Conservation (phyloP, 2,329 filamentous ascomycete genomes). For the Beauveria sp. region DNA sequence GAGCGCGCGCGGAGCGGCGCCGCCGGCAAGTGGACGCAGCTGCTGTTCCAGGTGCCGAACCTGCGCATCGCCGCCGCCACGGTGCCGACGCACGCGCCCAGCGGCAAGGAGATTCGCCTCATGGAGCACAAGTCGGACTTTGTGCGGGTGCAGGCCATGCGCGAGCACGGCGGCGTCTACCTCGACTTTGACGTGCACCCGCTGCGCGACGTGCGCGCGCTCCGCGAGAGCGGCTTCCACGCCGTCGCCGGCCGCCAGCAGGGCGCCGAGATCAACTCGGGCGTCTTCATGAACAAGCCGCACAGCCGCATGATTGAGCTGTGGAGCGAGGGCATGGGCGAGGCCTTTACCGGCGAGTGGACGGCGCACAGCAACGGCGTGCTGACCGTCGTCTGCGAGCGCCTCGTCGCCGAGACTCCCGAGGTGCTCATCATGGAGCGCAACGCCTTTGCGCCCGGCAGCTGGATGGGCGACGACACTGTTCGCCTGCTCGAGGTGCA, state of each 20-base stretch:
- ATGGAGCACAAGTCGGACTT: constrained; percentile 20
- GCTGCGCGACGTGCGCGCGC: constrained; percentile 9
- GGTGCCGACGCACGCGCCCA: constrained; percentile 12
- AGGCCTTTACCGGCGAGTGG: constrained; percentile 18
- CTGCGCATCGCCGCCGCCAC: constrained; percentile 2
- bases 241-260: constrained; percentile 12
- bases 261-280: constrained; percentile 12
- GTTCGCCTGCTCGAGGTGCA: constrained; percentile 9
- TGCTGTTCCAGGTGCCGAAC: constrained; percentile 15
- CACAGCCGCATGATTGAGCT: background rate
- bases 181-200: constrained; percentile 14
- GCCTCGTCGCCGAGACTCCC: constrained; percentile 27
- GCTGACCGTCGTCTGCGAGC: constrained; percentile 31
- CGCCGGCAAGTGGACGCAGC: constrained; percentile 16
- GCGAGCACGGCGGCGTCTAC: constrained; percentile 13
- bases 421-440: constrained; percentile 18
- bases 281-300: constrained; percentile 11
- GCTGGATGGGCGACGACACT: constrained; percentile 11
- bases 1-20: background rate
- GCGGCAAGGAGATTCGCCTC: constrained; percentile 11
- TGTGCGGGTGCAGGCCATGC: constrained; percentile 15
- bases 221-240: constrained; percentile 14
- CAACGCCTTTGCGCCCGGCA: constrained; percentile 15
- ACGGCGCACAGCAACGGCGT: constrained; percentile 17
- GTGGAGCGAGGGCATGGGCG: constrained; percentile 14